Percentiles rank a stretch among this genome's conserved stretches.
Conservation (phyloP, 306 rosid species). For the Gastrolobium villosum region DNA sequence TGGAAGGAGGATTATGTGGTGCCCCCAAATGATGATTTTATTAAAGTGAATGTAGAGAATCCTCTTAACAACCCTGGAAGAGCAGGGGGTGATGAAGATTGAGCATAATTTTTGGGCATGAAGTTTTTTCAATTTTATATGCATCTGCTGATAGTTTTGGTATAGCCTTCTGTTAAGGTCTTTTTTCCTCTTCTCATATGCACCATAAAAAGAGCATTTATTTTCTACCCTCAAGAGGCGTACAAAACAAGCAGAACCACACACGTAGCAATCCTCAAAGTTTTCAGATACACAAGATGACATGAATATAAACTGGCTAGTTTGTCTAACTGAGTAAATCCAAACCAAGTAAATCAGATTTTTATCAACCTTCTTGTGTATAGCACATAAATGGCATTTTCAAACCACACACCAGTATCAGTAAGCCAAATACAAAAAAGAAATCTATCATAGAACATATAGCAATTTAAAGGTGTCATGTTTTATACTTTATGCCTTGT, state of each 20-base stretch:
- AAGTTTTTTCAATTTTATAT: not conserved
- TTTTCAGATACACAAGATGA: conserved; percentile 1
- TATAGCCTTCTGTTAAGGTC: not conserved
- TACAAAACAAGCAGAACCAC: not conserved
- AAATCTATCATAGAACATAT: conserved; percentile 19
- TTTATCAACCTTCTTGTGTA: not conserved
- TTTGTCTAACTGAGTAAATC: not conserved
- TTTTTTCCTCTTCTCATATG: not conserved
- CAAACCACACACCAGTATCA: not conserved
- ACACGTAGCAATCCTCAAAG: not conserved
- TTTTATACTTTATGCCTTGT: not conserved
- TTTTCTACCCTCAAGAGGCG: not conserved
- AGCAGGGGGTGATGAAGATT: not conserved
- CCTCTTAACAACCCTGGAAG: not conserved
- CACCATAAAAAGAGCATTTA: not conserved
- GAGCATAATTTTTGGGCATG: not conserved
- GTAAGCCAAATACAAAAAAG: not conserved
- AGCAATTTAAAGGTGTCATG: conserved; percentile 13
- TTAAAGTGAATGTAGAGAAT: not conserved
- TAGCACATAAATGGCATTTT: conserved; percentile 8
- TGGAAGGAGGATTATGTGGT: conserved; percentile 4
- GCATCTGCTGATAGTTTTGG: conserved; percentile 4
- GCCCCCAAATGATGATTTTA: not conserved
- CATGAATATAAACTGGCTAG: not conserved
- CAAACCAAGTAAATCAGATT: not conserved